phyloP scores from a whole-genome alignment of 495 filamentous ascomycete species.

The Cercophora newfieldiana region DNA sequence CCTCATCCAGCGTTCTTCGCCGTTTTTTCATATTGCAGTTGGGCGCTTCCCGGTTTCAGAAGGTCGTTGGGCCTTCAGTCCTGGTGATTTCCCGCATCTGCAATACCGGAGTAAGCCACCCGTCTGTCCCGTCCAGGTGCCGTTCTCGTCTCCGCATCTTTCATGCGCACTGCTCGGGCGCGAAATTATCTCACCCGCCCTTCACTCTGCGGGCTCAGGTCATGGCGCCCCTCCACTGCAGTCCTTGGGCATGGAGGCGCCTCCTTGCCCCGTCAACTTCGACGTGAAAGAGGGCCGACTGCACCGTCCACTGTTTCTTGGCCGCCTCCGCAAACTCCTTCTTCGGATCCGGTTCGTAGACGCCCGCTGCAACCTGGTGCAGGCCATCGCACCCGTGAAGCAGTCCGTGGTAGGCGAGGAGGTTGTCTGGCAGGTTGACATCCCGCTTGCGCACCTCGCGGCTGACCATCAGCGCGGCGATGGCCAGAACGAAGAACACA shows the following conservation, averaged over 20 bases:
- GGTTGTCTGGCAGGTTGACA: neutral
- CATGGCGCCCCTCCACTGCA: neutral
- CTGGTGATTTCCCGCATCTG: neutral
- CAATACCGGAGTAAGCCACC: neutral
- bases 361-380: constrained; percentile 4
- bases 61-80: neutral
- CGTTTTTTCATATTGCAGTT: neutral
- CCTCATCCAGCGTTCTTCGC: neutral
- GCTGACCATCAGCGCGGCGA: neutral
- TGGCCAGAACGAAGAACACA: neutral
- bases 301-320: constrained; percentile 5
- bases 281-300: constrained; percentile 7
- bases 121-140: neutral
- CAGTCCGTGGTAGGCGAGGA: neutral
- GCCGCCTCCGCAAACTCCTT: neutral
- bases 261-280: constrained; percentile 4
- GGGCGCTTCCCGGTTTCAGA: neutral
- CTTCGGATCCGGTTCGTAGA: neutral
- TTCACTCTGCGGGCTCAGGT: neutral
- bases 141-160: neutral
- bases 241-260: neutral
- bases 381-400: neutral
- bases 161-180: neutral
- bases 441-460: constrained; percentile 1
- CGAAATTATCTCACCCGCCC: neutral